A percentile compares a stretch with the other conserved stretches of the same genome.
Evolutionary conservation across 2,329 filamentous ascomycete genomes (phyloP).

Genomic region (Colletotrichum orchidophilum): DNA sequence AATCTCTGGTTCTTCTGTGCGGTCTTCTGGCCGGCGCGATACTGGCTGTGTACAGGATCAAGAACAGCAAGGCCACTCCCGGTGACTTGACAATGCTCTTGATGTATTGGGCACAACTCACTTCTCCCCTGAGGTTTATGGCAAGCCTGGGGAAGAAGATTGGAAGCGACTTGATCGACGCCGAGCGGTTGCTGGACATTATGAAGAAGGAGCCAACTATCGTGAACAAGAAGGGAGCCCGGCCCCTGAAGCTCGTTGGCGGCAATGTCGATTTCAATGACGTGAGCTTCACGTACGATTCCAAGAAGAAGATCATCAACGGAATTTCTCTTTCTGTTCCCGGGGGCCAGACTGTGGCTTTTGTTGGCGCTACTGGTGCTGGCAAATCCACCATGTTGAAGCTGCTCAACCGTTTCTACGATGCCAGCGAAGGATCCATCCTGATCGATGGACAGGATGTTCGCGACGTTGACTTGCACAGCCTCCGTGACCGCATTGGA

Average conservation of each 20-base stretch:
- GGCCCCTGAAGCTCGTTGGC: slow-evolving; percentile 58
- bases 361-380: slow-evolving; percentile 68
- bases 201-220: slow-evolving; percentile 67
- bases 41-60: slow-evolving; percentile 72
- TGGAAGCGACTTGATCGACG: slow-evolving; percentile 65
- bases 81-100: slow-evolving; percentile 77
- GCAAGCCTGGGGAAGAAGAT: slow-evolving; percentile 64
- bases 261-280: slow-evolving; percentile 64
- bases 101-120: slow-evolving; percentile 79
- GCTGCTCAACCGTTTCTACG: slow-evolving; percentile 68
- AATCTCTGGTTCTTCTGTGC: slow-evolving; percentile 69
- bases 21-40: slow-evolving; percentile 73
- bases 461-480: slow-evolving; percentile 60
- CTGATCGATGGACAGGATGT: slow-evolving; percentile 66
- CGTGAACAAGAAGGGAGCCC: slow-evolving; percentile 60
- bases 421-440: slow-evolving; percentile 62
- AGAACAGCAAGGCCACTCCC: slow-evolving; percentile 65
- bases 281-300: slow-evolving; percentile 68
- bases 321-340: slow-evolving; percentile 60
- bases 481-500: slow-evolving; percentile 63
- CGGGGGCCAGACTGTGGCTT: slow-evolving; percentile 64
- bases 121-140: slow-evolving; percentile 77
- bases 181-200: slow-evolving; percentile 65
- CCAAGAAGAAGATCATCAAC: slow-evolving; percentile 66
- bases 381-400: slow-evolving; percentile 68